Conservation (phyloP, 495 filamentous ascomycete species). For the Pyrenula massariospora region DNA sequence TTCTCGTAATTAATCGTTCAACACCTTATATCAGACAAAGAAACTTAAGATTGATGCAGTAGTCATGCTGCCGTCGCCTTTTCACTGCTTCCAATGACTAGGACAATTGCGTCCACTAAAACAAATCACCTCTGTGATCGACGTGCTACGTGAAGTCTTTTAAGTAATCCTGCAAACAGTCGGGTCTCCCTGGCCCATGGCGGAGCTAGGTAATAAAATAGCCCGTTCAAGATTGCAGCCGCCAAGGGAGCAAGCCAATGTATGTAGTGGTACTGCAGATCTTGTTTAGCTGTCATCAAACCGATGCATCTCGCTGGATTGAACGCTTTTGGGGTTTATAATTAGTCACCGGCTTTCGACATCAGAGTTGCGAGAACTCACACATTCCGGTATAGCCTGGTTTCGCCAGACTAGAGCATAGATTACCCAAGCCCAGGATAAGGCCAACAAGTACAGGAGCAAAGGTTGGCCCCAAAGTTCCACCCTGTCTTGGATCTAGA, state of each 20-base stretch:
- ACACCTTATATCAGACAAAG: too few species aligned
- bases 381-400: background rate
- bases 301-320: background rate
- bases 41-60: too few species aligned
- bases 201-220: background rate
- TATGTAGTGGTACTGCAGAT: background rate
- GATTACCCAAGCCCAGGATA: slow-evolving; percentile 15
- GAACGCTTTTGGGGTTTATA: background rate
- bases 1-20: too few species aligned
- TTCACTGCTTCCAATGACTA: too few species aligned
- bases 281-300: background rate
- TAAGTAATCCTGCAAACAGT: background rate
- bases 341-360: background rate
- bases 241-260: background rate
- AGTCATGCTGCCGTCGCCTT: too few species aligned
- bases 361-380: background rate
- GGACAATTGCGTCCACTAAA: too few species aligned
- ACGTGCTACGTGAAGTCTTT: background rate
- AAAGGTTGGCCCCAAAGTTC: slow-evolving; percentile 36
- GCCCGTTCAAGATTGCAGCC: background rate
- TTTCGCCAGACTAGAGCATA: background rate
- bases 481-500: slow-evolving; percentile 41
- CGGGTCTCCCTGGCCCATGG: background rate
- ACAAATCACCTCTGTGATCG: background rate
- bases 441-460: slow-evolving; percentile 42